These are phyloP conservation scores for Populus pruinosa DNA, from an alignment of 345 rosid genomes.

Conservation along the genomic window DNA sequence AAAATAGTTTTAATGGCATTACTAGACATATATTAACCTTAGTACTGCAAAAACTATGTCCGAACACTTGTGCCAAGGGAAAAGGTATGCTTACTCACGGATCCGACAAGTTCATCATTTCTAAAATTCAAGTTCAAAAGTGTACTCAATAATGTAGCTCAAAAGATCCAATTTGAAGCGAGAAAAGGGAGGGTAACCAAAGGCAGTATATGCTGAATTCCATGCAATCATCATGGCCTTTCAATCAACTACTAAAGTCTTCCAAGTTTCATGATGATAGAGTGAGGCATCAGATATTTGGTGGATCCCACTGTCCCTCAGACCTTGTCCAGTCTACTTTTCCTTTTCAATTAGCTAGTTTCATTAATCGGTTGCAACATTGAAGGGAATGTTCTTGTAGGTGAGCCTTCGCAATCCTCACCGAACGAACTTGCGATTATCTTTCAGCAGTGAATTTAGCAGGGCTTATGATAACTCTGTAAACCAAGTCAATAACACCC, in stretches of 20 bases:
- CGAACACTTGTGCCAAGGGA: neutral
- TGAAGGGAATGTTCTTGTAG: neutral
- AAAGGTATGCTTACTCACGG: conserved; percentile 10
- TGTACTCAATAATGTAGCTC: conserved; percentile 32
- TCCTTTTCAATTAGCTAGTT: neutral
- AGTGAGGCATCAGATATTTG: conserved; percentile 65
- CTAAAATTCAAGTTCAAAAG: conserved; percentile 41
- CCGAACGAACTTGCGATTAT: conserved; percentile 20
- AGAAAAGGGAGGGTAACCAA: conserved; percentile 36
- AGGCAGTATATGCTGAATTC: conserved; percentile 61
- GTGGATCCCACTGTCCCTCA: conserved; percentile 53
- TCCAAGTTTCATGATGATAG: conserved; percentile 62
- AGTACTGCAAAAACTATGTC: too few relatives aligned
- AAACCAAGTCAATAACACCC: neutral
- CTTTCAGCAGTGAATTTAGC: neutral
- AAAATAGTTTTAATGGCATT: too few relatives aligned
- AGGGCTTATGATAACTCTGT: neutral
- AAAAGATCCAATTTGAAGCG: conserved; percentile 41
- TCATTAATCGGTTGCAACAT: neutral
- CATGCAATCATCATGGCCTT: conserved; percentile 84
- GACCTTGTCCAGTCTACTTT: conserved; percentile 11
- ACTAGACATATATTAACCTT: too few relatives aligned
- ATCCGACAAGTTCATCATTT: conserved; percentile 54
- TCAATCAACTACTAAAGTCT: conserved; percentile 61
- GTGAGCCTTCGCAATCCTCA: conserved; percentile 44